Conservation (phyloP, 2,329 filamentous ascomycete species). For the Conoideocrella luteorostrata region DNA sequence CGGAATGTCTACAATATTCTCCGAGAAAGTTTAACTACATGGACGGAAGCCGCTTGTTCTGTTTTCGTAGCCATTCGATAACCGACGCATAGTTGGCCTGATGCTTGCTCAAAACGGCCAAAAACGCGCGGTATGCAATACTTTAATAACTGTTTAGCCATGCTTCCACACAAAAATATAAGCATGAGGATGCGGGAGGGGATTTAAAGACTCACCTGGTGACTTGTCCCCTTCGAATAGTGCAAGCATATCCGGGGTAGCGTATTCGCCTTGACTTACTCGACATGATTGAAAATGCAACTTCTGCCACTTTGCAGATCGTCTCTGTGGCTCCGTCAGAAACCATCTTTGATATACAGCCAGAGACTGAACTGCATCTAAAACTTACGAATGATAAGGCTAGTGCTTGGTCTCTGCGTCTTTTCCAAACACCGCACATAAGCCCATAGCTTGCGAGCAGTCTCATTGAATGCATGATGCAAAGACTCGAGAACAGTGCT, state of each 20-base stretch:
- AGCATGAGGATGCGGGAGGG: slow-evolving; percentile 4
- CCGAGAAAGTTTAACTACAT: no score
- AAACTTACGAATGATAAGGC: slow-evolving; percentile 57
- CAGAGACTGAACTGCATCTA: fast-evolving
- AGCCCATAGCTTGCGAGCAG: slow-evolving; percentile 67
- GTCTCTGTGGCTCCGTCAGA: slow-evolving; percentile 40
- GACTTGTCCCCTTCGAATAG: slow-evolving; percentile 53
- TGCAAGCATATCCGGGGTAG: slow-evolving; percentile 49
- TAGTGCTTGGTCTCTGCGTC: slow-evolving; percentile 47
- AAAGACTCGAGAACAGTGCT: slow-evolving; percentile 67
- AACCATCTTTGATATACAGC: neutral
- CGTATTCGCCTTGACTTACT: slow-evolving; percentile 40
- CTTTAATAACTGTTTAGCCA: slow-evolving; percentile 32
- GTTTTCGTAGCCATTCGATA: slow-evolving; percentile 59
- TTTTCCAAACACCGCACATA: slow-evolving; percentile 53
- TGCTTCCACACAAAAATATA: no score
- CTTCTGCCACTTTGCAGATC: slow-evolving; percentile 57
- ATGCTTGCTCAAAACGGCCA: slow-evolving; percentile 58
- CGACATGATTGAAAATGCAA: slow-evolving; percentile 59
- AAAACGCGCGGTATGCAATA: slow-evolving; percentile 65
- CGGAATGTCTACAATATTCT: no score
- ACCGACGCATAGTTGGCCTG: slow-evolving; percentile 63
- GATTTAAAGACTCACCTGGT: slow-evolving; percentile 43
- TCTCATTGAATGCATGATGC: slow-evolving; percentile 66
- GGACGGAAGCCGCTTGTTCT: slow-evolving; percentile 26